Evolutionary conservation across 192 early-diverging fungal genomes (phyloP), one percentile per base, ranked within the genome.

Genomic region (Backusella psychrophila): DNA sequence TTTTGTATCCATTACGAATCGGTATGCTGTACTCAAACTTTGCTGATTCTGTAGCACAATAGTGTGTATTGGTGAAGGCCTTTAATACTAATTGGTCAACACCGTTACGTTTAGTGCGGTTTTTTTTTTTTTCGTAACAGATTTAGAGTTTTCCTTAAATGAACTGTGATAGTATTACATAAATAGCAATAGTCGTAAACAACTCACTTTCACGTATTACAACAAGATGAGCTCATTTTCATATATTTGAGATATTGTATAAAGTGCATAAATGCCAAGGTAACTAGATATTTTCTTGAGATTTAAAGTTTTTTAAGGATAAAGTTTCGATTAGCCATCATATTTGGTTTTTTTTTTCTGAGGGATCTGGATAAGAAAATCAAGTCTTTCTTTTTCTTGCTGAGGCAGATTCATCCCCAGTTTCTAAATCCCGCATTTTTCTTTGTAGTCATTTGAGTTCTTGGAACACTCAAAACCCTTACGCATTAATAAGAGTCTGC

Each of bases 181-280:
- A 53, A n/a, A 56, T 21, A 56, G 1, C 7, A 21, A 21, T 56
- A 23, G 29, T 29, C 46, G 9, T 12, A 59, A 63, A 29, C 56
- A 63, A 29, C 56, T 63, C 56, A 63, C 53, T 63, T 63, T 63
- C 56, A 29, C 26, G 56, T 63, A 63, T 29, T 63, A 63, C 56
- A 63, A 63, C 4, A 29, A 11, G 26, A 12, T 63, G 23, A 29
- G 56, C 56, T 11, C 21, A 29, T 63, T 63, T 63, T 29, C 33
- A 33, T 33, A 33, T 33, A 33, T 33, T 33, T 33, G 33, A 33
- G 11, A 63, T 63, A 63, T 5, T 26, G 8, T 23, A 29, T 11
- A 63, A 63, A 6, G n/a, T 49, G 17, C 17, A 49, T 49, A 49
- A 19, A 49, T 44, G 15, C 42, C 42, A 44, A 44, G 42, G 12